phyloP scores from a whole-genome alignment of 2,329 filamentous ascomycete species.

The Aspergillus chevalieri region DNA sequence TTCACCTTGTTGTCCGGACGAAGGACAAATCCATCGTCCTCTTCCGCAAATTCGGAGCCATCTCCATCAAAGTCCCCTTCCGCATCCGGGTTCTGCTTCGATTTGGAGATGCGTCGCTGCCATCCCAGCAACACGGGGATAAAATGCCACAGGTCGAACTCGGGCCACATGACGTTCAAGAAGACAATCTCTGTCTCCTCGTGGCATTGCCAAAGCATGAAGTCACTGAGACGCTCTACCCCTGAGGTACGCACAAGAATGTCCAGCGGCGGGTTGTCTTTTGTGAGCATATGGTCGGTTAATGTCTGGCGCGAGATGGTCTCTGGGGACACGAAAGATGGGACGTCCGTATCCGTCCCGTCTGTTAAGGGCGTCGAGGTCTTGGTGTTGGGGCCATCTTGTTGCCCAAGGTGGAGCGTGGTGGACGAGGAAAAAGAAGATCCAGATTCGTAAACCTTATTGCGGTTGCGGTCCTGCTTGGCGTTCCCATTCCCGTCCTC shows the following conservation, averaged over 20 bases:
- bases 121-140: slow-evolving; percentile 88
- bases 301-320: slow-evolving; percentile 78
- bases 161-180: slow-evolving; percentile 86
- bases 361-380: slow-evolving; percentile 27
- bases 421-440: slow-evolving; percentile 41
- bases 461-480: slow-evolving; percentile 11
- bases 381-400: slow-evolving; percentile 28
- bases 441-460: slow-evolving; percentile 26
- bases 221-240: slow-evolving; percentile 87
- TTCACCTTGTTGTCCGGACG: slow-evolving; percentile 24
- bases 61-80: slow-evolving; percentile 55
- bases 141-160: slow-evolving; percentile 91
- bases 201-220: slow-evolving; percentile 98
- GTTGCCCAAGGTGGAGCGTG: slow-evolving; percentile 42
- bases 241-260: slow-evolving; percentile 88
- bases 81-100: slow-evolving; percentile 55
- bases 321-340: slow-evolving; percentile 67
- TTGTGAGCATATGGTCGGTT: slow-evolving; percentile 80
- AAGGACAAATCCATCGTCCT: slow-evolving; percentile 17
- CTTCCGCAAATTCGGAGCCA: slow-evolving; percentile 20
- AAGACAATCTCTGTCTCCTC: slow-evolving; percentile 90
- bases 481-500: slow-evolving; percentile 36
- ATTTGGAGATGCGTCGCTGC: slow-evolving; percentile 62
- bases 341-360: slow-evolving; percentile 19
- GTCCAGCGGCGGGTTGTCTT: slow-evolving; percentile 78